Evolutionary conservation across 257 asterid genomes (phyloP), one percentile per base, ranked within the genome.

Genomic region (Gardenia jasminoides): DNA sequence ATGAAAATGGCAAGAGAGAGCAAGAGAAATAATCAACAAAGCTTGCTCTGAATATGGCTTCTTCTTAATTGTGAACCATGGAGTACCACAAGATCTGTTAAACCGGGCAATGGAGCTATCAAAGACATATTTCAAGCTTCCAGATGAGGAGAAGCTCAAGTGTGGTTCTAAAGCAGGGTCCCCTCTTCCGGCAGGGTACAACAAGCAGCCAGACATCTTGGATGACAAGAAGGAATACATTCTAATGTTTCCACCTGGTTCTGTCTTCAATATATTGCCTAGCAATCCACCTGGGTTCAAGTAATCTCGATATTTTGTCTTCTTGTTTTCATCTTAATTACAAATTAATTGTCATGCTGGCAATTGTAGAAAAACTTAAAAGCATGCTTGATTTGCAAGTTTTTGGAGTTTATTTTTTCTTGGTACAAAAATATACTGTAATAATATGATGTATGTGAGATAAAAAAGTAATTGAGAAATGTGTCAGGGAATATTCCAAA

Each of bases 141-240:
- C 90, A 1, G 85, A 74, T 44, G 89, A 85, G 46, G 89, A 83
- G 82, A 90, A 90, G 85, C 58, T 85, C 54, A 82, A 82, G 28
- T 82, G 77, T 28, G 41, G 77, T 12, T 83, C 87, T 4, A 16
- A 64, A 67, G 26, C 85, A n/a, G 85, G 75, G 2, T 78, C 82
- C n/a, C 90, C 89, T 70, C 76, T 89, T 33, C 93, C 89, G 46
- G 90, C 88, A 0, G 93, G 92, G 59, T 89, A 89, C 22, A 79
- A 80, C 67, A 85, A 79, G 86, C 88, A 86, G 77, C 88, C 90
- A 41, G 86, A 77, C 31, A 81, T 65, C 8, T 83, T 85, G 28
- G 56, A 84, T 28, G 92, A 91, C 39, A 84, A 85, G 91, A 84
- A 78, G 69, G 91, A 91, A 88, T 88, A 76, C 61, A 19, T 91